These are phyloP conservation scores for Lichtheimia hyalospora DNA, from an alignment of 371 early-diverging fungal species.

Conservation along the genomic window DNA sequence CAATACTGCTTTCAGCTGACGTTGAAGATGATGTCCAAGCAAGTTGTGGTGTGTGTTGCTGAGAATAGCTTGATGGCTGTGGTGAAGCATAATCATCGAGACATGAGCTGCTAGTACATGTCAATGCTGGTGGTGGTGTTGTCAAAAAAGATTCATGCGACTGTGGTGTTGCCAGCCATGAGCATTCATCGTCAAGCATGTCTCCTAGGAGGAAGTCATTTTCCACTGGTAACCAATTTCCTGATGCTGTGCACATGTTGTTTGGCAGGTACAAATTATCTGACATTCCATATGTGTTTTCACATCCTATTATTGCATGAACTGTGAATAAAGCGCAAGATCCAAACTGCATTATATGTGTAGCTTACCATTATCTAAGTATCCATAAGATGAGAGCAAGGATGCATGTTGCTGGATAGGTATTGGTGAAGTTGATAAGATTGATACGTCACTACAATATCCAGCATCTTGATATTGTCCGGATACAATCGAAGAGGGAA, in stretches of 20 bases:
- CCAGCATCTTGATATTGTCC: background rate
- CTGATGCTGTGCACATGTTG: background rate
- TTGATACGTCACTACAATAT: background rate
- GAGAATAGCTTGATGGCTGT: background rate
- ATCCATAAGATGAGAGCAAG: too few species aligned
- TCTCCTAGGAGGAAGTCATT: background rate
- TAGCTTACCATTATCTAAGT: background rate
- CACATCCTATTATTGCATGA: background rate
- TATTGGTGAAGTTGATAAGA: background rate
- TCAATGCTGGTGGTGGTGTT: background rate
- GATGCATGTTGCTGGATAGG: too few species aligned
- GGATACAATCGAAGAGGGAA: too few species aligned
- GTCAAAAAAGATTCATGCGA: background rate
- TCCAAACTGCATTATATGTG: background rate
- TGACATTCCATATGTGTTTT: background rate
- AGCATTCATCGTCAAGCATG: background rate
- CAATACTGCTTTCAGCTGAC: constrained; percentile 5
- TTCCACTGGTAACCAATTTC: background rate
- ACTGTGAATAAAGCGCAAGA: too few species aligned
- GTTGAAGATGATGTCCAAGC: constrained; percentile 1
- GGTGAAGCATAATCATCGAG: constrained; percentile 1
- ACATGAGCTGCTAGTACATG: background rate
- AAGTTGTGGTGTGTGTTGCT: background rate
- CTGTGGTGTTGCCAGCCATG: background rate
- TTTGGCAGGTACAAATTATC: background rate